These are phyloP conservation scores for Pilaira anomala DNA, from an alignment of 192 early-diverging fungal genomes.

Conservation along the genomic window DNA sequence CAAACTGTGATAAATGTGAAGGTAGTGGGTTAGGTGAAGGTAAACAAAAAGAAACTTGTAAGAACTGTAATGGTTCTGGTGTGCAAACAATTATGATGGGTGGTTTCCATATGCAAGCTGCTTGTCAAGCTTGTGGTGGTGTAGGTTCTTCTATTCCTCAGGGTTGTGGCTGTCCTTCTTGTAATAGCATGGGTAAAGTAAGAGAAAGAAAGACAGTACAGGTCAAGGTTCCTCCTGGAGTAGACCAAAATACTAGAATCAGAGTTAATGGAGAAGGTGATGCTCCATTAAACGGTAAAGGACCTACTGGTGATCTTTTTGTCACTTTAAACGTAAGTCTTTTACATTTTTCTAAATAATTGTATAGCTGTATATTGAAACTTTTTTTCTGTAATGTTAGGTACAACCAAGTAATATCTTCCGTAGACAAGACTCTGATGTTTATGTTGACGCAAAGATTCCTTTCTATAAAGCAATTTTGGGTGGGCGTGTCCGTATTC, in stretches of 20 bases:
- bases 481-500: conserved; percentile 82
- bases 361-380: neutral
- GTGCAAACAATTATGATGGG: conserved; percentile 77
- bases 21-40: conserved; percentile 82
- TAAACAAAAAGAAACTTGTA: conserved; percentile 66
- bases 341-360: neutral
- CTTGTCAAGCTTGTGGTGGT: conserved; percentile 84
- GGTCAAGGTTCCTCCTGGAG: conserved; percentile 82
- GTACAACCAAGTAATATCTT: conserved; percentile 61
- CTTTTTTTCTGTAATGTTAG: conserved; percentile 5
- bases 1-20: conserved; percentile 73
- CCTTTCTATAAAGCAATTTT: conserved; percentile 86
- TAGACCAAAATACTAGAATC: conserved; percentile 80
- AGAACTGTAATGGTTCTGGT: conserved; percentile 79
- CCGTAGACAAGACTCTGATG: conserved; percentile 76
- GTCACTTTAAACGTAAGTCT: conserved; percentile 69
- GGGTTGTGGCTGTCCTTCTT: conserved; percentile 70
- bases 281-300: conserved; percentile 68
- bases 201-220: conserved; percentile 65
- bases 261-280: conserved; percentile 79
- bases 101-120: conserved; percentile 87
- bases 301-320: conserved; percentile 79
- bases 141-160: conserved; percentile 66
- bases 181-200: conserved; percentile 79
- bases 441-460: conserved; percentile 70